phyloP scores from a whole-genome alignment of 257 asterid genomes.

The Eucommia ulmoides region DNA sequence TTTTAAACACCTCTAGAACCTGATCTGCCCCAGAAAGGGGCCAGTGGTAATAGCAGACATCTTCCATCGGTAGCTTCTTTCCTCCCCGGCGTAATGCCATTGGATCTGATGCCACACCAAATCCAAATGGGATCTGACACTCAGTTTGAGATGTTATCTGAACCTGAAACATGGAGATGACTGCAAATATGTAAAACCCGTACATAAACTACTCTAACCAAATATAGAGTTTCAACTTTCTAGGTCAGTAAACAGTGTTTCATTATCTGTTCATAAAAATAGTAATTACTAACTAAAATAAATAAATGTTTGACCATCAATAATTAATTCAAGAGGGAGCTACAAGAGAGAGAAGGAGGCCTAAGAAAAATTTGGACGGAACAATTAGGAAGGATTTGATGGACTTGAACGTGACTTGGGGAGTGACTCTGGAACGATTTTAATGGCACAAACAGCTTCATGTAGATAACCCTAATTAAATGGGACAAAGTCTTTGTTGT shows the following conservation, averaged over 20 bases:
- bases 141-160: constrained; percentile 42
- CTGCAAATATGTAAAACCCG: background rate
- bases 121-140: constrained; percentile 58
- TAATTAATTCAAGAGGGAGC: background rate
- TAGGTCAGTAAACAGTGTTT: constrained; percentile 6
- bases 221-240: constrained; percentile 2
- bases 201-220: too few species aligned
- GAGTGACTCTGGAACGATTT: too few species aligned
- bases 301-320: background rate
- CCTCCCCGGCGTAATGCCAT: constrained; percentile 87
- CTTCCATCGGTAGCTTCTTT: constrained; percentile 83
- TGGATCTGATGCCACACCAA: constrained; percentile 78
- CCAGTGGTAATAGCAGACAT: constrained; percentile 78
- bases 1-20: constrained; percentile 28
- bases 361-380: too few species aligned
- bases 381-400: too few species aligned
- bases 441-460: too few species aligned
- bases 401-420: too few species aligned
- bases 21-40: constrained; percentile 79
- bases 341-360: background rate
- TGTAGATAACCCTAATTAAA: too few species aligned
- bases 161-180: constrained; percentile 34
- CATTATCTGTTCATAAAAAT: background rate
- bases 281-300: background rate
- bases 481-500: too few species aligned